Conservation (phyloP, 2,329 filamentous ascomycete species). For the Myriangium duriaei region DNA sequence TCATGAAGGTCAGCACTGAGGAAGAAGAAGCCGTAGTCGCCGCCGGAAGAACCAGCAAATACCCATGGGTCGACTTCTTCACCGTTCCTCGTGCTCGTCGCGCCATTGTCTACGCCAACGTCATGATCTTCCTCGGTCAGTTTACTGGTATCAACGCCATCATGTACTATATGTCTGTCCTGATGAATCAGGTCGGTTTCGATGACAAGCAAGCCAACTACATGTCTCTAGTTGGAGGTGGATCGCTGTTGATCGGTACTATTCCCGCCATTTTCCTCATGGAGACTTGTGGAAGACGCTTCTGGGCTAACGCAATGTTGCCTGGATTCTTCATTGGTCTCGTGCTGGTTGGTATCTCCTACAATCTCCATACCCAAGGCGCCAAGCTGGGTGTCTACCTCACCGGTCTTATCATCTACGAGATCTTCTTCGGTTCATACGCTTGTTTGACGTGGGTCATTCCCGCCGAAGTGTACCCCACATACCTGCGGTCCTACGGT, state of each 20-base stretch:
- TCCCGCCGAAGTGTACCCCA: conserved; percentile 59
- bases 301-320: conserved; percentile 62
- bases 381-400: conserved; percentile 50
- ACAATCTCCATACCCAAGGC: conserved; percentile 39
- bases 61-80: conserved; percentile 63
- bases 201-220: conserved; percentile 50
- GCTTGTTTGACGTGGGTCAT: conserved; percentile 19
- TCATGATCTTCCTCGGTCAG: conserved; percentile 59
- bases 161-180: conserved; percentile 58
- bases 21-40: conserved; percentile 39
- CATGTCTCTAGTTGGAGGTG: conserved; percentile 64
- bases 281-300: conserved; percentile 59
- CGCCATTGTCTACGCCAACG: conserved; percentile 54
- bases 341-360: conserved; percentile 51
- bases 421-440: conserved; percentile 49
- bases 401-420: conserved; percentile 54
- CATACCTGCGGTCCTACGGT: conserved; percentile 58
- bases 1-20: conserved; percentile 54
- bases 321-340: conserved; percentile 61
- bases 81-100: conserved; percentile 55
- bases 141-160: conserved; percentile 59
- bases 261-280: conserved; percentile 43
- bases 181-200: conserved; percentile 59
- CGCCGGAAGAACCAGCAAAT: conserved; percentile 43
- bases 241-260: conserved; percentile 44